Base-by-base conservation (phyloP, 2,329 filamentous ascomycete species). In the Sarocladium oryzae region DNA sequence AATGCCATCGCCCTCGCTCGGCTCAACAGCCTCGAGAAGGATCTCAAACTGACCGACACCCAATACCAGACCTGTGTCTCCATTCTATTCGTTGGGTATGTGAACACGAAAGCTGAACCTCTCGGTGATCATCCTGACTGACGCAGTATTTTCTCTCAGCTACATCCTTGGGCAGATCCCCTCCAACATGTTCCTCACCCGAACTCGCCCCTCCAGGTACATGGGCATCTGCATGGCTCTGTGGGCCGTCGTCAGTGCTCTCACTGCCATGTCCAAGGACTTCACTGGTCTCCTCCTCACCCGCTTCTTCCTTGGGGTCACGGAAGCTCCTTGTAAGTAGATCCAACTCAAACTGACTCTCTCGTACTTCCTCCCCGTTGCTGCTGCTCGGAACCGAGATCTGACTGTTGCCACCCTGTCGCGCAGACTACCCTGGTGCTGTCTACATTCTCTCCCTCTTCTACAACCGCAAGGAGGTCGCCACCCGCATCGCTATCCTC, bases 401-500 rank as follows among this genome's bases (percentile, higher is more conserved):
- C n/a, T n/a, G n/a, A n/a, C n/a, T n/a, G n/a, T n/a, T n/a, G n/a
- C 20, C 10, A 41, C 10, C 10, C 7, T 16, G 9, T 28, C 30
- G 40, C 6, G 3, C 11, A 45, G 40, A 77, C 61, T 76, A 75
- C 49, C 70, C 74, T 0, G 74, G 75, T 0, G 70, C 72, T 0
- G 70, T 78, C 0, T 77, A 75, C 43, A 54, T 79, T 37, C 49
- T 65, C 18, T 57, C 75, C 0, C 61, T 75, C 0, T 79, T 78
- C 54, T 88, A 88, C 58, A 86, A 81, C 0, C 73, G 82, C 18
- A 79, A 79, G 56, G 85, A 86, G 59, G 66, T 85, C 0, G 80
- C 76, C 2, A 70, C 83, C n/a, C 72, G 82, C 15, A 84, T 81
- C 20, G 79, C 80, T 10, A 71, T 84, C 8, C 70, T 70, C 1